Percentiles rank a stretch among this genome's conserved stretches.
These are phyloP conservation scores for Phalaenopsis aphrodite DNA, from an alignment of 106 monocot species.

Conservation along the genomic window DNA sequence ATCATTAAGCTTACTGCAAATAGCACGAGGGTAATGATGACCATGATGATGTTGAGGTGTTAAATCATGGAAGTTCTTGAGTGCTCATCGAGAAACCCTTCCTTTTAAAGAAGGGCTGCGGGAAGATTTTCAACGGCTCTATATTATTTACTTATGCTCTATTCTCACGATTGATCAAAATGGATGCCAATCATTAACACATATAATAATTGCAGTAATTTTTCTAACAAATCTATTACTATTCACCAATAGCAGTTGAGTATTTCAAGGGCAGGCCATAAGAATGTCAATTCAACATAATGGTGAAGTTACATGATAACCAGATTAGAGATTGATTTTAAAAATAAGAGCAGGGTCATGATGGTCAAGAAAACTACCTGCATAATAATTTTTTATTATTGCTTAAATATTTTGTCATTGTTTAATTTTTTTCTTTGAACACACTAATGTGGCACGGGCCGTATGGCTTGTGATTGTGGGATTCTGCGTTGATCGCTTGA, in stretches of 20 bases:
- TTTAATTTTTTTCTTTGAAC: too few species aligned
- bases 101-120: too few species aligned
- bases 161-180: not conserved
- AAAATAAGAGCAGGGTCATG: not conserved
- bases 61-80: not conserved
- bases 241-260: not conserved
- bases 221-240: not conserved
- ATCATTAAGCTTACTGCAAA: not conserved
- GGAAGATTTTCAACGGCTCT: too few species aligned
- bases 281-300: not conserved
- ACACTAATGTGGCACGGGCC: too few species aligned
- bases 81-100: not conserved
- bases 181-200: not conserved
- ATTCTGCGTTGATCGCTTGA: too few species aligned
- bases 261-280: not conserved
- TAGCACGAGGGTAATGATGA: not conserved
- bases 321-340: not conserved
- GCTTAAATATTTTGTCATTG: too few species aligned
- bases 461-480: too few species aligned
- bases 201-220: too few species aligned
- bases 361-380: not conserved
- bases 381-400: not conserved
- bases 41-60: not conserved
- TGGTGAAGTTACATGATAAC: not conserved
- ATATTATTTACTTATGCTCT: not conserved